Conservation (phyloP, 495 filamentous ascomycete genomes). For the Chaetomium cochliodes region DNA sequence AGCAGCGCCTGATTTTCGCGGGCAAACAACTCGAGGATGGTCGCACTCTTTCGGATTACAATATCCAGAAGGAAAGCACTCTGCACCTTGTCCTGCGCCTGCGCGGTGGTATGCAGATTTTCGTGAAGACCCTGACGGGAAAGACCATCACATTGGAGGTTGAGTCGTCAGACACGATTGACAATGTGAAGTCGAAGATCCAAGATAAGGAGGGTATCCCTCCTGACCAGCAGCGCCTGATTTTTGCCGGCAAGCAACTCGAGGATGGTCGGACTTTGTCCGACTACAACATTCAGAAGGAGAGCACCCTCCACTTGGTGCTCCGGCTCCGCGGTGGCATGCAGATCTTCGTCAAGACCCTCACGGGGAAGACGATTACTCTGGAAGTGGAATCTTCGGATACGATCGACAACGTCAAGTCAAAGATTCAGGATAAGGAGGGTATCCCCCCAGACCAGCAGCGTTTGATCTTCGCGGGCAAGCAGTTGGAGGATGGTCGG, state of each 20-base stretch:
- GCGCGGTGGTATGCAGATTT: slow-evolving; percentile 99
- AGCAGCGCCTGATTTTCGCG: slow-evolving; percentile 93
- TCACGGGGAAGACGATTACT: slow-evolving; percentile 91
- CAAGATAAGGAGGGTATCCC: slow-evolving; percentile 99
- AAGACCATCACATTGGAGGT: slow-evolving; percentile 95
- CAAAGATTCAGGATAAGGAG: slow-evolving; percentile 91
- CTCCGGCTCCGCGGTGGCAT: slow-evolving; percentile 97
- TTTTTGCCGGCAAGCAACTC: slow-evolving; percentile 88
- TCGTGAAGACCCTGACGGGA: slow-evolving; percentile 73
- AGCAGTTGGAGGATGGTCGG: slow-evolving; percentile 84
- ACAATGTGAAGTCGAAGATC: slow-evolving; percentile 94
- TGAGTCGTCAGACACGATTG: slow-evolving; percentile 86
- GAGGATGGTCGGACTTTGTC: slow-evolving; percentile 85
- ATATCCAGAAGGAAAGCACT: slow-evolving; percentile 98
- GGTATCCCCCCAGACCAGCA: slow-evolving; percentile 88
- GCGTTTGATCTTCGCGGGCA: slow-evolving; percentile 86
- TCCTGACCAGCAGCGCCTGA: slow-evolving; percentile 97
- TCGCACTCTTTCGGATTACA: slow-evolving; percentile 85
- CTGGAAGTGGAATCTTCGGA: slow-evolving; percentile 86
- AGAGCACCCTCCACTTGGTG: slow-evolving; percentile 94
- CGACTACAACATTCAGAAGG: slow-evolving; percentile 99
- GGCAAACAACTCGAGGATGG: slow-evolving; percentile 93
- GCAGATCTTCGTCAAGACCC: slow-evolving; percentile 93
- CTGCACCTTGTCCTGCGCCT: slow-evolving; percentile 95
- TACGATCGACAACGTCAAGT: slow-evolving; percentile 91